Percentiles rank a stretch among this genome's conserved stretches.
These are phyloP conservation scores for Talaromyces sp. DNA, from an alignment of 2,329 filamentous ascomycete species.

Conservation along the genomic window DNA sequence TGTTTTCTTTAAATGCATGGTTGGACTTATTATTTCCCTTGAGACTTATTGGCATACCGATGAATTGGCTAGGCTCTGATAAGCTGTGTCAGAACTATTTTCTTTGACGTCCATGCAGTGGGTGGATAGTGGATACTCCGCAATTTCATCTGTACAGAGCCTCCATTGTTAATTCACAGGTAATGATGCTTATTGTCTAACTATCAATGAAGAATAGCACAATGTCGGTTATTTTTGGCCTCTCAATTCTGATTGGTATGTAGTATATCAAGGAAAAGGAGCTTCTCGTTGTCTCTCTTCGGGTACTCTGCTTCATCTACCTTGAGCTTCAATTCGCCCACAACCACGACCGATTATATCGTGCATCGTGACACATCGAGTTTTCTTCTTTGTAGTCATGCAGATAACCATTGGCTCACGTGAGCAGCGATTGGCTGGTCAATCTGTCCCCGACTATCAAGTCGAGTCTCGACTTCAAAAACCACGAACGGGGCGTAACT, in stretches of 20 bases:
- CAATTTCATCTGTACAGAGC: not conserved
- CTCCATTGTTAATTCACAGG: not conserved
- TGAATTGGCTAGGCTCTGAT: not conserved
- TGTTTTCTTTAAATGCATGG: not conserved
- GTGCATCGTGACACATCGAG: not conserved
- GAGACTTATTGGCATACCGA: no score
- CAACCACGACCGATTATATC: not conserved
- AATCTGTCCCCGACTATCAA: not conserved
- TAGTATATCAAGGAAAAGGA: not conserved
- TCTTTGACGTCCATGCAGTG: not conserved
- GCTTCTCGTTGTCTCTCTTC: not conserved
- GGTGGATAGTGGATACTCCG: not conserved
- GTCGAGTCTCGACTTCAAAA: constrained; percentile 5
- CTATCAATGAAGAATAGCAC: not conserved
- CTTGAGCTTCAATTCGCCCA: not conserved
- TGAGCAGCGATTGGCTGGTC: not conserved
- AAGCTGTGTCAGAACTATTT: not conserved
- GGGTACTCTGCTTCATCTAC: not conserved
- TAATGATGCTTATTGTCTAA: not conserved
- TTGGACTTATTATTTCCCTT: not conserved
- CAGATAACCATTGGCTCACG: not conserved
- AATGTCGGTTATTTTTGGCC: not conserved
- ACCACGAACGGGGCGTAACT: not conserved
- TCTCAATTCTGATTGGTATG: not conserved
- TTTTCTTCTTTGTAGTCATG: not conserved